phyloP scores from a whole-genome alignment of 139 green algal genomes.

The Coelastrella sp. region DNA sequence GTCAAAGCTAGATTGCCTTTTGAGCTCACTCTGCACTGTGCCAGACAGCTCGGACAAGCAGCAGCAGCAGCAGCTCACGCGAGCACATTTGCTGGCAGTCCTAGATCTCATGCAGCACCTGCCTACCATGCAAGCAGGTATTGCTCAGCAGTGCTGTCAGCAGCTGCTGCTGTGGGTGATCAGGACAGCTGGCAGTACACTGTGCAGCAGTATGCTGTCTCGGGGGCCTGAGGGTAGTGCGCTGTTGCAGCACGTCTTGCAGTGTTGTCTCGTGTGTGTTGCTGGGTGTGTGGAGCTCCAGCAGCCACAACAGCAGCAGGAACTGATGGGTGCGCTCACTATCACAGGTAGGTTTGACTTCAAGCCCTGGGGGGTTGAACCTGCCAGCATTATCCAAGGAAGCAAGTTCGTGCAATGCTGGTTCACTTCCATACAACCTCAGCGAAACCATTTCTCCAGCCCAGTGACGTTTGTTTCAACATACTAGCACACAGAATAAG shows the following conservation, averaged over 20 bases:
- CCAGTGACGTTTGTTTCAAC: background rate
- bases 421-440: too few relatives aligned
- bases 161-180: conserved; percentile 5
- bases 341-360: background rate
- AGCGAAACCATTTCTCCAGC: too few relatives aligned
- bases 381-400: background rate
- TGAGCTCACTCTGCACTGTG: background rate
- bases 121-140: background rate
- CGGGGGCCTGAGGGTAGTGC: background rate
- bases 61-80: conserved; percentile 1
- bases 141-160: background rate
- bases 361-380: background rate
- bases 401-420: background rate
- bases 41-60: background rate
- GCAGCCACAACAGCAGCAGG: background rate
- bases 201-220: background rate
- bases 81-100: conserved; percentile 9
- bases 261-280: background rate
- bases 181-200: background rate
- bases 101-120: conserved; percentile 36
- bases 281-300: background rate
- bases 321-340: background rate
- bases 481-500: background rate
- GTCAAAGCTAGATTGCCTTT: background rate
- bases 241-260: conserved; percentile 26